A percentile compares a stretch with the other conserved stretches of the same genome.
phyloP scores from a whole-genome alignment of 1,284 basidiomycete species.

The Sporisorium iseilematis-ciliati region DNA sequence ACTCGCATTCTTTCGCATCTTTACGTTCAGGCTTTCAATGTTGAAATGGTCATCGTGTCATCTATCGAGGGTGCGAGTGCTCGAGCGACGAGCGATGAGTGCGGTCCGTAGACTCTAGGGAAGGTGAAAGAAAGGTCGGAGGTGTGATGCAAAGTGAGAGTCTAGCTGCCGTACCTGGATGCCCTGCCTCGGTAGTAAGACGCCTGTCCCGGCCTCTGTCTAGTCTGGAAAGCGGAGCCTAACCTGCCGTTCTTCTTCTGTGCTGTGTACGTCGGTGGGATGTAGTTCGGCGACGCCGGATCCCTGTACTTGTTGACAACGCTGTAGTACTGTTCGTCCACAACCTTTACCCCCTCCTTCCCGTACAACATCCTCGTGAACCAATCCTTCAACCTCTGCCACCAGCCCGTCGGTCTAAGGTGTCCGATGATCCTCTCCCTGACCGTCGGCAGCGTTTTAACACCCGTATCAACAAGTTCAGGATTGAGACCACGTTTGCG shows the following conservation, averaged over 20 bases:
- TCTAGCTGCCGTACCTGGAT: slow-evolving; percentile 6
- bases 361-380: slow-evolving; percentile 2
- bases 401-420: slow-evolving; percentile 14
- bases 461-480: no score
- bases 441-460: background rate
- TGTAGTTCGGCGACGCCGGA: background rate
- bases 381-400: slow-evolving; percentile 24
- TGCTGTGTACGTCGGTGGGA: background rate
- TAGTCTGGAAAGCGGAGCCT: background rate
- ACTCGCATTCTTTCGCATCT: slow-evolving; percentile 10
- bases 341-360: slow-evolving; percentile 10
- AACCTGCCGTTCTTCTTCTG: slow-evolving; percentile 4
- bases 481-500: slow-evolving; percentile 7
- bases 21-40: no score
- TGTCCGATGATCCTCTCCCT: slow-evolving; percentile 14
- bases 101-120: background rate
- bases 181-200: background rate
- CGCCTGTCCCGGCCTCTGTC: background rate
- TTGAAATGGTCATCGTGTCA: no score
- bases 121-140: background rate
- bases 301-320: slow-evolving; percentile 13
- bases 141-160: background rate
- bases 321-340: background rate
- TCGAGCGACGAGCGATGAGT: no score
- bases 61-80: no score